Evolutionary conservation across 2,329 filamentous ascomycete species (phyloP).

Genomic region (Ophiostoma sp.): DNA sequence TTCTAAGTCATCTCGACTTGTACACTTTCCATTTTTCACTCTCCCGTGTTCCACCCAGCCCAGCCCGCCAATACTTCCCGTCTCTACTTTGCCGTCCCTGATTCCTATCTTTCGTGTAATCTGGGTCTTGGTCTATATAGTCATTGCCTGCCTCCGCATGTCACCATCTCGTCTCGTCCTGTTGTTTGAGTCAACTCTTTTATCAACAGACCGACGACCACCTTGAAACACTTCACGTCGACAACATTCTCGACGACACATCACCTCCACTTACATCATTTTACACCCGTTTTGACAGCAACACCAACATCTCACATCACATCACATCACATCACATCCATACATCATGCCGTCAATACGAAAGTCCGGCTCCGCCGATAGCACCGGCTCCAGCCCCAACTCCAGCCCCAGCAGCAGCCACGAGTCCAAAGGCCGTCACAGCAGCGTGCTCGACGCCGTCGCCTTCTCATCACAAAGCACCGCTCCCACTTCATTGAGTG

Average conservation of each 20-base stretch:
- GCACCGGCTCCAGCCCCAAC: conserved; percentile 25
- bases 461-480: conserved; percentile 45
- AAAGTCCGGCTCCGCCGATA: conserved; percentile 37
- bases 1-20: not conserved
- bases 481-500: conserved; percentile 46
- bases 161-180: not conserved
- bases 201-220: not conserved
- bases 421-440: conserved; percentile 42
- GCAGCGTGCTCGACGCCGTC: conserved; percentile 47
- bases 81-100: conserved; percentile 2
- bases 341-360: conserved; percentile 37
- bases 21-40: not conserved
- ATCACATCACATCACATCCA: conserved; percentile 13
- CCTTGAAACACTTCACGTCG: not conserved
- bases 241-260: not conserved
- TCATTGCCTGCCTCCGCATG: conserved; percentile 10
- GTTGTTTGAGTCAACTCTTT: conserved; percentile 1
- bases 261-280: not conserved
- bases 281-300: not conserved
- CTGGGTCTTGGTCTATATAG: conserved; percentile 17
- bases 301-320: not conserved
- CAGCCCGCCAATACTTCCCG: conserved; percentile 9
- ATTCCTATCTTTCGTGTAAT: not conserved
- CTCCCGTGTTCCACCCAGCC: conserved; percentile 10
- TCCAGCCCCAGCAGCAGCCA: conserved; percentile 30